Percentiles rank a stretch among this genome's conserved stretches.
phyloP scores from a whole-genome alignment of 352 stramenopile genomes.

The Phytophthora ohioensis region DNA sequence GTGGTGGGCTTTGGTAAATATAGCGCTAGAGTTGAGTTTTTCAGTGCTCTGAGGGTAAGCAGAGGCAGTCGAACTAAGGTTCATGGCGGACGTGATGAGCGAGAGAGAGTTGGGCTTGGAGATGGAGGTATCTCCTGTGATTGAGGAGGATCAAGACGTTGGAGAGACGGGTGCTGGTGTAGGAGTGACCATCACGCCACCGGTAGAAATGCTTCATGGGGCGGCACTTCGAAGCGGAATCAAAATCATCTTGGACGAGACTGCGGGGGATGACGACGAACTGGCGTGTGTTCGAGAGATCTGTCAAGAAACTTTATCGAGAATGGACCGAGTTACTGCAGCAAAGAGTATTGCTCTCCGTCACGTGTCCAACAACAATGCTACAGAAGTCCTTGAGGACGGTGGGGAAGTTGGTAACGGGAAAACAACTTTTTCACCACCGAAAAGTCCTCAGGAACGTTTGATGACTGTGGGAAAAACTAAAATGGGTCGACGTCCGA shows the following conservation, averaged over 20 bases:
- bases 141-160: background rate
- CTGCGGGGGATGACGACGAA: slow-evolving; percentile 50
- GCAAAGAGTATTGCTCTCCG: slow-evolving; percentile 17
- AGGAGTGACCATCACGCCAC: background rate
- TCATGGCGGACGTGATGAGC: slow-evolving; percentile 26
- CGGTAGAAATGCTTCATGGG: slow-evolving; percentile 35
- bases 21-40: slow-evolving; percentile 31
- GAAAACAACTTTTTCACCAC: slow-evolving; percentile 24
- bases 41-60: slow-evolving; percentile 1
- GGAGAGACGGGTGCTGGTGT: background rate
- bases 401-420: slow-evolving; percentile 4
- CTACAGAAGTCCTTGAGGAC: slow-evolving; percentile 2
- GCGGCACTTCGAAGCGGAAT: slow-evolving; percentile 56
- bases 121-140: slow-evolving; percentile 23
- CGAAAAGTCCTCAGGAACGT: slow-evolving; percentile 70
- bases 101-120: slow-evolving; percentile 33
- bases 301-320: slow-evolving; percentile 62
- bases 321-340: slow-evolving; percentile 27
- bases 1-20: slow-evolving; percentile 30
- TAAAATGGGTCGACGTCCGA: slow-evolving; percentile 43
- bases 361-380: slow-evolving; percentile 5
- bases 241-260: slow-evolving; percentile 63
- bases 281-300: slow-evolving; percentile 69
- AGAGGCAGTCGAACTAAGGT: background rate
- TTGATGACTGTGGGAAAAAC: slow-evolving; percentile 51